Conservation (phyloP, 495 filamentous ascomycete species). For the Xylaria flabelliformis region DNA sequence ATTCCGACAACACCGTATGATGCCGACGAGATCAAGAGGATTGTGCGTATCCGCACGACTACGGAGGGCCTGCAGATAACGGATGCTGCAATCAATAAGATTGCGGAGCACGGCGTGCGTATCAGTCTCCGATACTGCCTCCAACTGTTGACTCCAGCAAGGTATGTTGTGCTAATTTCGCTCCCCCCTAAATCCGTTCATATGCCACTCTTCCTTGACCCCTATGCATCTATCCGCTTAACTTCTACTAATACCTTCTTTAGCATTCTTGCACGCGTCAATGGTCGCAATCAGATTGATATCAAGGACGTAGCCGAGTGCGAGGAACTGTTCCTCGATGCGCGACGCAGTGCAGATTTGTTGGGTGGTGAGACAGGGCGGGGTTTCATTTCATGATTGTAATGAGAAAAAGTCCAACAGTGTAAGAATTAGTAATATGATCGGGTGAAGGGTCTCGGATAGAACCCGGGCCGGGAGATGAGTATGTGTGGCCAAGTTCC, state of each 20-base stretch:
- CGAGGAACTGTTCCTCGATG: constrained; percentile 89
- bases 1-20: constrained; percentile 89
- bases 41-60: constrained; percentile 80
- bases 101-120: constrained; percentile 81
- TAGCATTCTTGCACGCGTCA: constrained; percentile 64
- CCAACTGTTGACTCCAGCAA: constrained; percentile 88
- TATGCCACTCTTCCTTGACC: background rate
- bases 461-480: background rate
- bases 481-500: background rate
- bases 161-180: constrained; percentile 42
- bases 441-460: background rate
- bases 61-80: constrained; percentile 82
- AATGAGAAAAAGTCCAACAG: constrained; percentile 22
- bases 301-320: constrained; percentile 86
- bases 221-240: background rate
- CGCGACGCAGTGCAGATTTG: constrained; percentile 77
- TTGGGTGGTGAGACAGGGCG: constrained; percentile 68
- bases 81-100: constrained; percentile 81
- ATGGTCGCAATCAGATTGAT: constrained; percentile 77
- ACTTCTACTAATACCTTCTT: constrained; percentile 11
- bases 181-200: background rate
- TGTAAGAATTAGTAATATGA: constrained; percentile 24
- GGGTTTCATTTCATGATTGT: constrained; percentile 61
- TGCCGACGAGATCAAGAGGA: constrained; percentile 84
- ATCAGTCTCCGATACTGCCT: constrained; percentile 91